Evolutionary conservation across 169 alveolate species (phyloP).

Genomic region (Plasmodium blacklocki): DNA sequence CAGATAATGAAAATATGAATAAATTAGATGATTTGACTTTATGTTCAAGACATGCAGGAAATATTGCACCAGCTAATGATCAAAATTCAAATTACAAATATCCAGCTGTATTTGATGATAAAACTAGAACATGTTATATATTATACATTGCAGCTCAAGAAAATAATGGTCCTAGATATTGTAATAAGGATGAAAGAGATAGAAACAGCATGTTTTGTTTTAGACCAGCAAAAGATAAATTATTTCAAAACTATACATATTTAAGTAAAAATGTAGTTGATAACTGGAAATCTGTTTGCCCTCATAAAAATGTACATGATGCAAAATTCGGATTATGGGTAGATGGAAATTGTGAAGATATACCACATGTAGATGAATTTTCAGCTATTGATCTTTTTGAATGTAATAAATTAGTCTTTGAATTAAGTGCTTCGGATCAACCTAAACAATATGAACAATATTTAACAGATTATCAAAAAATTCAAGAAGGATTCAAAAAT

Average conservation of each 20-base stretch:
- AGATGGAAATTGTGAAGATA: constrained; percentile 73
- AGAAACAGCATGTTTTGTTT: constrained; percentile 80
- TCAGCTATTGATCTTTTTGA: constrained; percentile 30
- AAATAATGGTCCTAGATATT: constrained; percentile 85
- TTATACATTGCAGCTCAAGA: constrained; percentile 84
- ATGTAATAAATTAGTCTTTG: constrained; percentile 81
- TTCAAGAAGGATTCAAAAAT: constrained; percentile 21
- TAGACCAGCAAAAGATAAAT: constrained; percentile 80
- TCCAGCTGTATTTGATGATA: constrained; percentile 84
- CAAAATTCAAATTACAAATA: constrained; percentile 78
- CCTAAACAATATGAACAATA: constrained; percentile 68
- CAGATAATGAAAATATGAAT: constrained; percentile 16
- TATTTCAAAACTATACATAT: constrained; percentile 75
- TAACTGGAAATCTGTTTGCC: constrained; percentile 83
- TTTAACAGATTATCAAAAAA: constrained; percentile 52
- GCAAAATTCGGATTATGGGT: constrained; percentile 85
- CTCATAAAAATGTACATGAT: constrained; percentile 79
- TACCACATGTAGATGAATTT: background rate
- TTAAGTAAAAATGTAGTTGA: constrained; percentile 76
- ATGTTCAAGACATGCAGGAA: constrained; percentile 83
- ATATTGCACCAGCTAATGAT: constrained; percentile 70
- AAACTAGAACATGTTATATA: constrained; percentile 77
- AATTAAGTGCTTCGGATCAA: constrained; percentile 82
- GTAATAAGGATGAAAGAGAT: constrained; percentile 79
- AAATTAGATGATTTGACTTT: constrained; percentile 77